Percentiles rank a stretch among this genome's conserved stretches.
Conservation (phyloP, 345 rosid genomes). For the Triadica sebifera region DNA sequence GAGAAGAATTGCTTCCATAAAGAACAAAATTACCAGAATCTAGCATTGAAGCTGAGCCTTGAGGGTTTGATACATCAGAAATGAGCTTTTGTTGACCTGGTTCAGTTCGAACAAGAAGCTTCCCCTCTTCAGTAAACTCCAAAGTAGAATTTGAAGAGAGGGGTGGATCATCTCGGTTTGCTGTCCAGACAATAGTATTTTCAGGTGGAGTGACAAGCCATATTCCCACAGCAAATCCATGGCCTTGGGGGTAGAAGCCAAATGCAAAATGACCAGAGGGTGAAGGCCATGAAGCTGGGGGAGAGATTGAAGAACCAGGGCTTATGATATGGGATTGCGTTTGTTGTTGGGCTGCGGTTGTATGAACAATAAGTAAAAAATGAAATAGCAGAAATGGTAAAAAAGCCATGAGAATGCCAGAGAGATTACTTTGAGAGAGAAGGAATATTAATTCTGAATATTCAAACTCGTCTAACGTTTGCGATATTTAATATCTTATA, state of each 20-base stretch:
- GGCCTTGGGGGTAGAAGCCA: slow-evolving; percentile 30
- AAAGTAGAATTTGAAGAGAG: slow-evolving; percentile 19
- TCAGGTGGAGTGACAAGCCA: background rate
- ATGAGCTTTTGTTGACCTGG: slow-evolving; percentile 2
- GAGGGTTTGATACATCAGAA: background rate
- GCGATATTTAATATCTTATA: no score
- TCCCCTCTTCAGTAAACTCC: slow-evolving; percentile 4
- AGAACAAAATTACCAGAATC: slow-evolving; percentile 34
- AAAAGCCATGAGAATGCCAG: background rate
- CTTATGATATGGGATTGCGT: background rate
- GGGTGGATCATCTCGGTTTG: slow-evolving; percentile 25
- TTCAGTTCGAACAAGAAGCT: slow-evolving; percentile 16
- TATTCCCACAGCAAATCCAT: slow-evolving; percentile 25
- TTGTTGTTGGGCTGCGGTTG: background rate
- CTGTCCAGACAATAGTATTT: slow-evolving; percentile 31
- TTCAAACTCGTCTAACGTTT: no score
- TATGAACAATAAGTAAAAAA: background rate
- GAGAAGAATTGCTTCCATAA: background rate
- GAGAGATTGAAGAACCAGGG: slow-evolving; percentile 1
- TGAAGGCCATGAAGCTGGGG: slow-evolving; percentile 24
- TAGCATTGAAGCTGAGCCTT: slow-evolving; percentile 28
- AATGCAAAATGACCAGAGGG: slow-evolving; percentile 27
- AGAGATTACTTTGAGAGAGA: background rate
- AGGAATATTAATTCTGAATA: no score
- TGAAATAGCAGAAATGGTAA: background rate